Base-by-base conservation (phyloP, 108 stramenopile species). In the Stephanodiscus triporus region DNA sequence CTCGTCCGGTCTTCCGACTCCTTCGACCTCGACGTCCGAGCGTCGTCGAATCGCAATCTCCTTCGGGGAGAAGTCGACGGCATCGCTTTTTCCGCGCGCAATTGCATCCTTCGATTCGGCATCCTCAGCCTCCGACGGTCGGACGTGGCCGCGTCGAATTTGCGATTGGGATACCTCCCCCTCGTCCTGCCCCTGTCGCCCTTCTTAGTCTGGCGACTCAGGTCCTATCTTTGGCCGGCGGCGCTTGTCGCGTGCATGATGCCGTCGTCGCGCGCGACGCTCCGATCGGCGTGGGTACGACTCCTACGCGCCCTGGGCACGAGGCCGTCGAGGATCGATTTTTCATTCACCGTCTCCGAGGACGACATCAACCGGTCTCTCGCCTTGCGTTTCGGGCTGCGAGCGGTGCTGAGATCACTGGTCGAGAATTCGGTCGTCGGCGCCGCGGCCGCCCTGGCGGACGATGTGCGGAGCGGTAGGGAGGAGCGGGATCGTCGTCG, bases 361-460 rank as follows among this genome's bases (percentile, higher is more conserved):
- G 23, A 47, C 32, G 49, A 66, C n/a, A 32, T 66, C 32, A 11
- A 9, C 7, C 45, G 42, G 23, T 66, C 65, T 14, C 40, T 47
- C 26, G 32, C 32, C 4, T 20, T 66, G 49, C 40, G 45, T 3
- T 66, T 66, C 30, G 47, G 65, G 27, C 13, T 66, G 19, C 65
- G 65, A 16, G 30, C 11, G 29, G 49, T 66, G 32, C 49, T 66
- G 6, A 47, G 49, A 49, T 66, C 65, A 9, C 45, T 66, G 17
- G 65, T 66, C 34, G 47, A 66, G 30, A 66, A 66, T 51, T 66
- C 65, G 20, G 65, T 66, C 20, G 45, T 66, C 20, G 65, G 65
- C 22, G 49, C 65, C 49, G 65, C 65, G 20, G 65, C 65, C 11
- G 30, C 65, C 10, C 22, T 66, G 27, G 16, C 16, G 16, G 65